phyloP scores from a whole-genome alignment of 2,329 filamentous ascomycete species.

The Epichloe bromicola region DNA sequence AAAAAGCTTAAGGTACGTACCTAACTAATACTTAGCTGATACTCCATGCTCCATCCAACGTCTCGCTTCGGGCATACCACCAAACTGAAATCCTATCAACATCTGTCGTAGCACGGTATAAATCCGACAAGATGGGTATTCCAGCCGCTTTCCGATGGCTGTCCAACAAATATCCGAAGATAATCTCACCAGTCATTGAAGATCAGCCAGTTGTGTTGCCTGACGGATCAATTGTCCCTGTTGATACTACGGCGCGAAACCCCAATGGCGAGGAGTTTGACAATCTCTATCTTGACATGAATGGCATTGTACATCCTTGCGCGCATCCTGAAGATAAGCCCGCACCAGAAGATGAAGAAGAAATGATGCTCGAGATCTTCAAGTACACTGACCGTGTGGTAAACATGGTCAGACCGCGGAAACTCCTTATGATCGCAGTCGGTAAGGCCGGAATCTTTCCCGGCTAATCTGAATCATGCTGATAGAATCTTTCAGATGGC shows the following conservation, averaged over 20 bases:
- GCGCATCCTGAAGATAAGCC: slow-evolving; percentile 92
- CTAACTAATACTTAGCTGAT: no score
- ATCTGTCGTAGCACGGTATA: not conserved
- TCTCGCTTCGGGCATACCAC: no score
- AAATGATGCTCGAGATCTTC: slow-evolving; percentile 99
- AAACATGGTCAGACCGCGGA: slow-evolving; percentile 94
- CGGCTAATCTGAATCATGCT: slow-evolving; percentile 11
- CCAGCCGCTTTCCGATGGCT: slow-evolving; percentile 94
- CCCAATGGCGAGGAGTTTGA: slow-evolving; percentile 97
- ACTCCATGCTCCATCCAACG: no score
- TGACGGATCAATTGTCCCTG: slow-evolving; percentile 71
- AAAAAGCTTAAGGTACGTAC: no score
- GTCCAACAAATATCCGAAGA: slow-evolving; percentile 94
- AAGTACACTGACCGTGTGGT: slow-evolving; percentile 97
- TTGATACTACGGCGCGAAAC: slow-evolving; percentile 74
- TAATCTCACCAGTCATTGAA: slow-evolving; percentile 83
- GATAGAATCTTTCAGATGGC: slow-evolving; percentile 49
- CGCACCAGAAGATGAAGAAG: slow-evolving; percentile 83
- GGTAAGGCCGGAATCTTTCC: slow-evolving; percentile 38
- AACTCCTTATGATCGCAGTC: slow-evolving; percentile 94
- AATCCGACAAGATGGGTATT: slow-evolving; percentile 60
- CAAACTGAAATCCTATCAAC: not conserved
- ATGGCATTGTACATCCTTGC: slow-evolving; percentile 97
- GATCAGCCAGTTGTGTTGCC: slow-evolving; percentile 66
- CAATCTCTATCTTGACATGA: slow-evolving; percentile 98